Evolutionary conservation across 306 rosid genomes (phyloP), one percentile per base, ranked within the genome.

Genomic region (Fragaria iinumae): DNA sequence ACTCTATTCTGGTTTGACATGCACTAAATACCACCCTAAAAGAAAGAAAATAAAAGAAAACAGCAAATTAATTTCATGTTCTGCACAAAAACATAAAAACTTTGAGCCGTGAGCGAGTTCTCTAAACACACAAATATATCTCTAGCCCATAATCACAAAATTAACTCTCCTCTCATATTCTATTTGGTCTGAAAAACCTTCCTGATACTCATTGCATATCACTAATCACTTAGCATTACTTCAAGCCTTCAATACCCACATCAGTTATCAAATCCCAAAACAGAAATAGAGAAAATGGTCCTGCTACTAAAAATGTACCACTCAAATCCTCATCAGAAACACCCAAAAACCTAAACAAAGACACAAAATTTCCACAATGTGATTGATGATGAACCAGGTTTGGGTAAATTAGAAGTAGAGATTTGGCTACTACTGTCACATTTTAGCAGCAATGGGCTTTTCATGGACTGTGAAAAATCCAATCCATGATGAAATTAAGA

Each of bases 381-480:
- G 20, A n/a, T 21, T 12, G 13, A n/a, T 5, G 13, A 43, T n/a
- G 1, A 43, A 41, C 4, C 52, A 68, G 29, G 29, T 68, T 5
- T 27, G 34, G 39, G 25, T 56, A 56, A 62, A 29, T 12, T 23
- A 12, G 38, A 0, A 38, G 13, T 14, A 65, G 13, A 38, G 20
- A 44, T 44, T 9, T 4, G 50, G 11, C 53, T 44, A 2, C 41
- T 41, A 68, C 73, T 12, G 73, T 69, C 73, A 69, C 73, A 41
- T 41, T 39, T 11, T 47, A 27, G 36, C 53, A 69, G 57, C 73
- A 47, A 43, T 69, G 53, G 49, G 48, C 69, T 60, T 63, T 65
- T 32, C 21, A 13, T 36, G 48, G 49, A n/a, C 49, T 18, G 27
- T 38, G 4, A 64, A 66, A 39, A 66, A 66, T 66, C 69, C 69